Percentiles rank a stretch among this genome's conserved stretches.
These are phyloP conservation scores for Serendipita indica DNA, from an alignment of 768 basidiomycete species.

Conservation along the genomic window DNA sequence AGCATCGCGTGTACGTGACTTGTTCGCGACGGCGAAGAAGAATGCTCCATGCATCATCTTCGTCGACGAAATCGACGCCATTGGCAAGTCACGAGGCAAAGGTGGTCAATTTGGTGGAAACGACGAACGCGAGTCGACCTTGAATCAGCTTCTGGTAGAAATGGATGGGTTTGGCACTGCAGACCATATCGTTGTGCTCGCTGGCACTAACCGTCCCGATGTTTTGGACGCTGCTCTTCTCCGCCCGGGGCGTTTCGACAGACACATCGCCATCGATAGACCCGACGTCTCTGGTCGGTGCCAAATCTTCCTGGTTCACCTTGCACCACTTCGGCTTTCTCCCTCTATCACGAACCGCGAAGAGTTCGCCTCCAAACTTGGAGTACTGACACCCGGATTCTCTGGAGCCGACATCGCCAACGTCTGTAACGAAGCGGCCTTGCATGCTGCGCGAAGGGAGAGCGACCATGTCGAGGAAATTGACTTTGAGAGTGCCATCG, in stretches of 20 bases:
- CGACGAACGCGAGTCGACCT: slow-evolving; percentile 92
- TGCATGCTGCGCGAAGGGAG: slow-evolving; percentile 79
- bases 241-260: slow-evolving; percentile 95
- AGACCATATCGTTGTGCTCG: slow-evolving; percentile 90
- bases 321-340: slow-evolving; percentile 63
- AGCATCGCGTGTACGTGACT: slow-evolving; percentile 89
- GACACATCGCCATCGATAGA: slow-evolving; percentile 88
- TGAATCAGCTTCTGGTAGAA: slow-evolving; percentile 95
- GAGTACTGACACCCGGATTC: slow-evolving; percentile 93
- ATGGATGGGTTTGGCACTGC: slow-evolving; percentile 99
- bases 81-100: slow-evolving; percentile 82
- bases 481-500: slow-evolving; percentile 95
- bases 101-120: slow-evolving; percentile 76
- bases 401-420: slow-evolving; percentile 99
- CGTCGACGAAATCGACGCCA: slow-evolving; percentile 98
- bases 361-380: slow-evolving; percentile 76
- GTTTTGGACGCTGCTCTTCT: slow-evolving; percentile 90
- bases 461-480: slow-evolving; percentile 63
- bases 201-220: slow-evolving; percentile 93
- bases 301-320: slow-evolving; percentile 88
- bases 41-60: slow-evolving; percentile 98
- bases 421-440: slow-evolving; percentile 94
- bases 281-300: slow-evolving; percentile 89
- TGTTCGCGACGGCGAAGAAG: slow-evolving; percentile 95
- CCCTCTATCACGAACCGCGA: slow-evolving; percentile 22